phyloP scores from a whole-genome alignment of 495 filamentous ascomycete species.

The Penicillium manginii region DNA sequence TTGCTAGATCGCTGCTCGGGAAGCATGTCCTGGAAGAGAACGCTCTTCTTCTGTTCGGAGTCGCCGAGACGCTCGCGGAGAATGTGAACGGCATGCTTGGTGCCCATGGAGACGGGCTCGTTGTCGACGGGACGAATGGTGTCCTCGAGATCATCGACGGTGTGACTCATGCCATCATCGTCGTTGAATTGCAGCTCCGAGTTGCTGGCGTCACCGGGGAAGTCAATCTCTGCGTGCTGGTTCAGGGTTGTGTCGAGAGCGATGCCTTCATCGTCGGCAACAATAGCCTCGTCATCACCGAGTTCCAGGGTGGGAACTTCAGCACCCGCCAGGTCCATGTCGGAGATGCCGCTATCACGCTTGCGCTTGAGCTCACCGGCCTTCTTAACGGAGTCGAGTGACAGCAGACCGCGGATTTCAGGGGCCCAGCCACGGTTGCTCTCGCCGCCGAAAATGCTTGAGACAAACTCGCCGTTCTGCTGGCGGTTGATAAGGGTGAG shows the following conservation, averaged over 20 bases:
- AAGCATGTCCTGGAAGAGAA: conserved; percentile 89
- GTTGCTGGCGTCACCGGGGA: conserved; percentile 63
- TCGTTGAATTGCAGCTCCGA: conserved; percentile 50
- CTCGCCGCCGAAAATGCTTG: conserved; percentile 71
- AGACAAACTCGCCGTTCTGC: conserved; percentile 85
- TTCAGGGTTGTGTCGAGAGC: conserved; percentile 57
- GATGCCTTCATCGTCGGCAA: conserved; percentile 50
- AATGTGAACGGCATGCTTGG: conserved; percentile 93
- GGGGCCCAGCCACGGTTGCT: conserved; percentile 83
- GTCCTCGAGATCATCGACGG: conserved; percentile 70
- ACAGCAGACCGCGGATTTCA: conserved; percentile 83
- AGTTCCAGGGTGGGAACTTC: conserved; percentile 74
- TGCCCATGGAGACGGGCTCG: conserved; percentile 83
- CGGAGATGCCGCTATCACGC: conserved; percentile 84
- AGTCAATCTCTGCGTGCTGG: conserved; percentile 57
- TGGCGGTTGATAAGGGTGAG: conserved; percentile 89
- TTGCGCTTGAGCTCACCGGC: conserved; percentile 89
- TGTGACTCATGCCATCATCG: conserved; percentile 53
- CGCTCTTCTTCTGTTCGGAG: conserved; percentile 70
- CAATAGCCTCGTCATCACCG: conserved; percentile 60
- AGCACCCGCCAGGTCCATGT: conserved; percentile 68
- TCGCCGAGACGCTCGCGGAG: conserved; percentile 86
- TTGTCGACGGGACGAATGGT: conserved; percentile 80
- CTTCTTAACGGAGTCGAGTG: conserved; percentile 75
- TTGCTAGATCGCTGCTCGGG: conserved; percentile 77